Percentiles rank a stretch among this genome's conserved stretches.
Conservation (phyloP, 192 early-diverging fungal species). For the Oehlia diaphana region DNA sequence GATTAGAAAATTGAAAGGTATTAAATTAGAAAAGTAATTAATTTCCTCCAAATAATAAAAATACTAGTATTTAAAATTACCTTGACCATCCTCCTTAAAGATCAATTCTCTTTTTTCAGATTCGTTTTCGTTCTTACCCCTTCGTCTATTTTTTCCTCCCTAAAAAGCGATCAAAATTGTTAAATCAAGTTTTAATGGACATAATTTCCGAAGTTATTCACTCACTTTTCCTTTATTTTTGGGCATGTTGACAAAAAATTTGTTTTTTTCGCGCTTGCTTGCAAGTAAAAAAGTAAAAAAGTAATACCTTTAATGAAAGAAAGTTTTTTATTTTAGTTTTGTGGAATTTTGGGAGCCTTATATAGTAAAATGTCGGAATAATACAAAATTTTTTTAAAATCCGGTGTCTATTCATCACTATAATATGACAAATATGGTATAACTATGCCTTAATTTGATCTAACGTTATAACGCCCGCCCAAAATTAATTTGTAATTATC, state of each 20-base stretch:
- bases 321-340: background rate
- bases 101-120: slow-evolving; percentile 94
- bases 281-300: background rate
- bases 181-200: slow-evolving; percentile 7
- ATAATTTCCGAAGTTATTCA: background rate
- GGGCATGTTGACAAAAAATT: slow-evolving; percentile 57
- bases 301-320: background rate
- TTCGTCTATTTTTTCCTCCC: slow-evolving; percentile 86
- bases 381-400: no score
- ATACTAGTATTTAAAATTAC: slow-evolving; percentile 34
- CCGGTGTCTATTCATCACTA: no score
- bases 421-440: no score
- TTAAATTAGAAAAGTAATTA: background rate
- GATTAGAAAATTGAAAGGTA: background rate
- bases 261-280: background rate
- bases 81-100: slow-evolving; percentile 97
- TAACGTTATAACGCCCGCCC: no score
- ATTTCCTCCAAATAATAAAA: no score
- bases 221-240: slow-evolving; percentile 98
- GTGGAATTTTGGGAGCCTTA: no score
- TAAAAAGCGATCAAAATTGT: slow-evolving; percentile 24
- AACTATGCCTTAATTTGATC: no score
- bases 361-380: no score
- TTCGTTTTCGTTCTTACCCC: slow-evolving; percentile 98
- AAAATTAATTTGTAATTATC: no score